phyloP scores from a whole-genome alignment of 208 protist species.

The Trypanosomatidae sp. region DNA sequence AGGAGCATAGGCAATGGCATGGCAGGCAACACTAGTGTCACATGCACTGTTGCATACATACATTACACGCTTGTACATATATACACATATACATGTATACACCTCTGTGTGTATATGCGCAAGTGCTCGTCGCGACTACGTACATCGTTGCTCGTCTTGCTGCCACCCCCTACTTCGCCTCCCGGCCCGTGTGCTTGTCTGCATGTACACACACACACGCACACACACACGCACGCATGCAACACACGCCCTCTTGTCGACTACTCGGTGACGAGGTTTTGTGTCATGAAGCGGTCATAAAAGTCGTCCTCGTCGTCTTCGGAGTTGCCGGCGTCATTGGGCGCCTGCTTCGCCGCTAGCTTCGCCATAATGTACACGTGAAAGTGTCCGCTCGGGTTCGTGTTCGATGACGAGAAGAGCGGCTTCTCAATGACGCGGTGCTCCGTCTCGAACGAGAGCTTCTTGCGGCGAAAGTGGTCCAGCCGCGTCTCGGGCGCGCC shows the following conservation, averaged over 20 bases:
- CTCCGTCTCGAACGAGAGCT: constrained; percentile 80
- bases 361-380: constrained; percentile 89
- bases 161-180: too few species aligned
- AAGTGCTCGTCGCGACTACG: neutral
- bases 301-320: constrained; percentile 87
- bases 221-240: neutral
- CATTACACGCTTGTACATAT: too few species aligned
- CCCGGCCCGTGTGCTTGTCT: too few species aligned
- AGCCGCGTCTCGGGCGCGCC: constrained; percentile 80
- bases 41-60: too few species aligned
- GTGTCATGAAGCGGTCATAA: constrained; percentile 88
- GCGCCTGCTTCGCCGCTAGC: constrained; percentile 24
- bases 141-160: neutral
- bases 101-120: neutral
- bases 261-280: constrained; percentile 19
- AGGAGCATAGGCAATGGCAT: too few species aligned
- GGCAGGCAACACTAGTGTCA: too few species aligned
- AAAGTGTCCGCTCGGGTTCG: constrained; percentile 67
- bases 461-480: constrained; percentile 82
- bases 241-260: neutral
- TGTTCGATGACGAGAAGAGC: constrained; percentile 64
- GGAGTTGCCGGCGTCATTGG: constrained; percentile 29
- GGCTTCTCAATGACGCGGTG: constrained; percentile 79
- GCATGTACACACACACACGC: neutral
- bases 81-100: too few species aligned